Percentiles rank a stretch among this genome's conserved stretches.
Conservation (phyloP, 2,329 filamentous ascomycete species). For the Talaromyces rugulosus region DNA sequence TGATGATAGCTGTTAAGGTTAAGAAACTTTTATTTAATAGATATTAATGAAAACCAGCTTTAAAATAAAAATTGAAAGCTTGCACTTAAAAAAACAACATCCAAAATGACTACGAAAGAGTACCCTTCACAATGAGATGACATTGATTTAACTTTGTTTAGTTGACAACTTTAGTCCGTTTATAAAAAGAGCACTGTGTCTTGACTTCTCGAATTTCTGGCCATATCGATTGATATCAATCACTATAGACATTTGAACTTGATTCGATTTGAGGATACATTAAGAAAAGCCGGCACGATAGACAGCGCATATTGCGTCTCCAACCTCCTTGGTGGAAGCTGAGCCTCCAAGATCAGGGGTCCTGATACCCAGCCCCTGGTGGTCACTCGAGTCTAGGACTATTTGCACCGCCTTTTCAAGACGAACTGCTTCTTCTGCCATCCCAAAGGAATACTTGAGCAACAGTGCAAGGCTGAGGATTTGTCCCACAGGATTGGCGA, state of each 20-base stretch:
- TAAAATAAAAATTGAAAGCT: neutral
- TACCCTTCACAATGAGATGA: too few relatives aligned
- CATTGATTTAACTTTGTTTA: too few relatives aligned
- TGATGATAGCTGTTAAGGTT: too few relatives aligned
- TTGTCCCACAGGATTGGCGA: conserved; percentile 80
- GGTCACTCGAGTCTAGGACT: conserved; percentile 63
- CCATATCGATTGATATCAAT: neutral
- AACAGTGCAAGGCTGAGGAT: conserved; percentile 87
- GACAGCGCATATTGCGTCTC: conserved; percentile 52
- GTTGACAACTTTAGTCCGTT: neutral
- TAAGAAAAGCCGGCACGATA: neutral
- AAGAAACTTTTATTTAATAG: too few relatives aligned
- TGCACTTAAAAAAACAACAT: too few relatives aligned
- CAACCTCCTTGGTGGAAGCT: conserved; percentile 65
- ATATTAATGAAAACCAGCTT: too few relatives aligned
- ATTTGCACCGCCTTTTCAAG: conserved; percentile 73
- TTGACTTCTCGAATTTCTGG: neutral
- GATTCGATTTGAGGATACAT: too few relatives aligned
- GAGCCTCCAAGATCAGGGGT: conserved; percentile 76
- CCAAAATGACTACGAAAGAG: too few relatives aligned
- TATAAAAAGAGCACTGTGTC: neutral
- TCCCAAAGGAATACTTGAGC: conserved; percentile 76
- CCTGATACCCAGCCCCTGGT: conserved; percentile 36
- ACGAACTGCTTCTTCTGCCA: conserved; percentile 65
- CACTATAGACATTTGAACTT: too few relatives aligned